Conservation (phyloP, 495 filamentous ascomycete genomes). For the Xylaria cubensis region DNA sequence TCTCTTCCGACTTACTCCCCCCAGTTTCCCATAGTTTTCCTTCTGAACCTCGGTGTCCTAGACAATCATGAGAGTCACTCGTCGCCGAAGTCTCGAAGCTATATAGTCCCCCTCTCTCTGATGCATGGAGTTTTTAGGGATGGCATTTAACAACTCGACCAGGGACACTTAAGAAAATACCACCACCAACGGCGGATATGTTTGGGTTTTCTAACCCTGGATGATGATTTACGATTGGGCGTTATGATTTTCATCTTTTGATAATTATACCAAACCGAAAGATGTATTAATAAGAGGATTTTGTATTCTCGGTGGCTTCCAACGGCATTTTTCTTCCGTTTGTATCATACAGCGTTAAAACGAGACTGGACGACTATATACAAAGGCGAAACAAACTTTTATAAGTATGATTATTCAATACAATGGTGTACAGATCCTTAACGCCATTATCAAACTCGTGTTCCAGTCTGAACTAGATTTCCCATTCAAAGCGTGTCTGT, state of each 20-base stretch:
- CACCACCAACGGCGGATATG: neutral
- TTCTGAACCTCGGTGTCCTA: conserved; percentile 27
- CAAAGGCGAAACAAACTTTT: neutral
- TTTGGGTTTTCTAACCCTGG: neutral
- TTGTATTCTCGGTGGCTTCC: neutral
- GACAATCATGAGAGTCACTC: conserved; percentile 26
- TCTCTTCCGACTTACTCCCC: neutral
- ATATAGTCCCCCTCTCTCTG: conserved; percentile 18
- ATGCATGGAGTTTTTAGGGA: conserved; percentile 25
- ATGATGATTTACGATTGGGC: neutral
- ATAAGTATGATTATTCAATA: neutral
- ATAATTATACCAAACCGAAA: neutral
- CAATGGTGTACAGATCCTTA: neutral
- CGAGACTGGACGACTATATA: neutral
- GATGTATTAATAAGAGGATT: neutral
- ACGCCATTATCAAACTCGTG: neutral
- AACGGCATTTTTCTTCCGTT: neutral
- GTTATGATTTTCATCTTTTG: neutral
- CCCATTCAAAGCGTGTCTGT: neutral
- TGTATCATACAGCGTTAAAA: neutral
- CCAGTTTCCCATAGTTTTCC: neutral
- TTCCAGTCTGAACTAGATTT: neutral
- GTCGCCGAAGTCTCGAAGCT: conserved; percentile 20
- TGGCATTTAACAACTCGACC: conserved; percentile 20
- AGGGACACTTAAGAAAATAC: conserved; percentile 16